phyloP scores from a whole-genome alignment of 1,284 basidiomycete genomes.

The Pyrrhoderma lamaoense region DNA sequence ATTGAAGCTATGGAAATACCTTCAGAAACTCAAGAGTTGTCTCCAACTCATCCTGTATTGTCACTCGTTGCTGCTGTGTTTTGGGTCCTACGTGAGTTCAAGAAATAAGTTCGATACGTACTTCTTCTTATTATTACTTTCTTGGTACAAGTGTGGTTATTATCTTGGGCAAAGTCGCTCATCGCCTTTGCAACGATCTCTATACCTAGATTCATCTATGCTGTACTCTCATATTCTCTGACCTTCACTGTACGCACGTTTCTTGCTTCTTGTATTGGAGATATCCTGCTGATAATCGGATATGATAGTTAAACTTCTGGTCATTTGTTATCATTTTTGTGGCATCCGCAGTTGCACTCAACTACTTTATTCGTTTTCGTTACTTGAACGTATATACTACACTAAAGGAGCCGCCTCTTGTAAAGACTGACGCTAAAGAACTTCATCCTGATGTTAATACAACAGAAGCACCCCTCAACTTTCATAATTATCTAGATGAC shows the following conservation, averaged over 20 bases:
- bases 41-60: conserved; percentile 50
- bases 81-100: conserved; percentile 65
- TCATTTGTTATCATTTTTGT: conserved; percentile 74
- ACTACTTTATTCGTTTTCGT: conserved; percentile 80
- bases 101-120: conserved; percentile 14
- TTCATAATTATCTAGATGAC: conserved; percentile 93
- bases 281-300: not conserved
- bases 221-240: conserved; percentile 81
- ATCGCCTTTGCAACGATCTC: conserved; percentile 76
- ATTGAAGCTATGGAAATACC: not conserved
- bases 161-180: conserved; percentile 67
- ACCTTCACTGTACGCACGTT: conserved; percentile 61
- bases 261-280: conserved; percentile 2
- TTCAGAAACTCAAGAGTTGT: not conserved
- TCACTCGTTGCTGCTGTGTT: conserved; percentile 77
- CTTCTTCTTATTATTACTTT: conserved; percentile 6
- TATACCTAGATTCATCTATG: conserved; percentile 68
- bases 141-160: conserved; percentile 59
- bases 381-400: conserved; percentile 74
- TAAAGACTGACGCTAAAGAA: conserved; percentile 71
- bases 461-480: conserved; percentile 62
- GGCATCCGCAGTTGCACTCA: conserved; percentile 57
- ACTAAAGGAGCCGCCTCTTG: conserved; percentile 78
- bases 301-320: conserved; percentile 74
- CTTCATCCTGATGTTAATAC: conserved; percentile 85